Base-by-base conservation (phyloP, 2,329 filamentous ascomycete species). In the Aspergillus versicolor region DNA sequence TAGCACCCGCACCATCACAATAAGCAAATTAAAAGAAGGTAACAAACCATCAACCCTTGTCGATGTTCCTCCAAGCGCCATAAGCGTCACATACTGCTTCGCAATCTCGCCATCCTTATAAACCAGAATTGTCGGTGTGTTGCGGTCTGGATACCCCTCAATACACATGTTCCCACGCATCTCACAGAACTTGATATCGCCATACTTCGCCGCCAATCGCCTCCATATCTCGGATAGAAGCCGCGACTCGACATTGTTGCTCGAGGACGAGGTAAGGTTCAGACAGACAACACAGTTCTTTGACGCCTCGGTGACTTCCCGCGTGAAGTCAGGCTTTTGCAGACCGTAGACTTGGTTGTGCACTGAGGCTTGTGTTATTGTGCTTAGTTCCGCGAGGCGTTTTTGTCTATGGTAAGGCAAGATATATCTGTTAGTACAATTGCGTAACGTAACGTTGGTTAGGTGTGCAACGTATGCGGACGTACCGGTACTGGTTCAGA, bases 111-210 rank as follows among this genome's bases (percentile, higher is more conserved):
- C 92, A 67, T 96, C 91, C 71, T 88, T 89, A 77, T 99, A 99
- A 0, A 96, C 84, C 61, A 99, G 72, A 37, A 99, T 91, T 0
- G 94, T 99, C 2, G 94, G 94, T 57, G 92, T 96, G 73, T 99
- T 99, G 56, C 84, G 84, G 68, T 97, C 94, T 2, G 94, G 94
- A 74, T 99, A 99, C 41, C 91, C 91, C 73, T 97, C 94, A 65
- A 99, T 97, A 57, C 94, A 96, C 77, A 97, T 86, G 70, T 91
- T 88, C 6, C 88, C 94, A 65, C 88, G 85, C 65, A 99, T 97
- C 77, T 97, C 91, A 73, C 93, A 97, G 76, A 99, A 99, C 77
- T 99, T 99, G 73, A 99, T 81, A 63, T 99, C 93, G 19, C 92
- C 91, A 70, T 92, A 99, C 68, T 93, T 91, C 58, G 76, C 78